A percentile compares a stretch with the other conserved stretches of the same genome.
Conservation (phyloP, 2,329 filamentous ascomycete species). For the Fusarium hainanense region DNA sequence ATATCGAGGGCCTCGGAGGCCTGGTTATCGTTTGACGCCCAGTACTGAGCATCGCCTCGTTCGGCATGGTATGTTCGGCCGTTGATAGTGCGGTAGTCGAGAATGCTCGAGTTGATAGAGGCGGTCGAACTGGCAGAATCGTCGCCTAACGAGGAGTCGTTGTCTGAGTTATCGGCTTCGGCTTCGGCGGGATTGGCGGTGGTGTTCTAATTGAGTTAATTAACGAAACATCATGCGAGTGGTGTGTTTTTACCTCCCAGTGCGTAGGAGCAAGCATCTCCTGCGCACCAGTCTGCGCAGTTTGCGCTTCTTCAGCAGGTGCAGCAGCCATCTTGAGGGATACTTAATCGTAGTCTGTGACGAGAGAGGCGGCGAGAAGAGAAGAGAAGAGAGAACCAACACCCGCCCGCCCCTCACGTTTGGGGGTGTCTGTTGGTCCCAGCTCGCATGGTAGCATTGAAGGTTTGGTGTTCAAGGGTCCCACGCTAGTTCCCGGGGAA, state of each 20-base stretch:
- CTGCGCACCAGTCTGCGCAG: neutral
- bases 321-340: conserved; percentile 7
- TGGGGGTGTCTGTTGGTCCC: conserved; percentile 3
- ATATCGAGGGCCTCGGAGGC: conserved; percentile 35
- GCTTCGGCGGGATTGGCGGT: neutral
- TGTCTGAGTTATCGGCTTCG: conserved; percentile 1
- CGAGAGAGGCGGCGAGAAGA: neutral
- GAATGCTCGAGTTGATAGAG: conserved; percentile 36
- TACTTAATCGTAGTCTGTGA: too few species aligned
- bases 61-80: conserved; percentile 38
- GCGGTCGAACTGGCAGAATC: conserved; percentile 26
- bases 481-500: conserved; percentile 16
- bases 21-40: conserved; percentile 35
- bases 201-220: conserved; percentile 11
- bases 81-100: conserved; percentile 37
- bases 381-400: neutral
- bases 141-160: conserved; percentile 28
- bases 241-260: conserved; percentile 24
- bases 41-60: conserved; percentile 35
- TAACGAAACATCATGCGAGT: too few species aligned
- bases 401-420: neutral
- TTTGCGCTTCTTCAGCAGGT: neutral
- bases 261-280: conserved; percentile 34
- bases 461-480: conserved; percentile 6
- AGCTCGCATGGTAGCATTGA: conserved; percentile 7